Base-by-base conservation (phyloP, 192 early-diverging fungal genomes). In the Funneliformis mosseae region DNA sequence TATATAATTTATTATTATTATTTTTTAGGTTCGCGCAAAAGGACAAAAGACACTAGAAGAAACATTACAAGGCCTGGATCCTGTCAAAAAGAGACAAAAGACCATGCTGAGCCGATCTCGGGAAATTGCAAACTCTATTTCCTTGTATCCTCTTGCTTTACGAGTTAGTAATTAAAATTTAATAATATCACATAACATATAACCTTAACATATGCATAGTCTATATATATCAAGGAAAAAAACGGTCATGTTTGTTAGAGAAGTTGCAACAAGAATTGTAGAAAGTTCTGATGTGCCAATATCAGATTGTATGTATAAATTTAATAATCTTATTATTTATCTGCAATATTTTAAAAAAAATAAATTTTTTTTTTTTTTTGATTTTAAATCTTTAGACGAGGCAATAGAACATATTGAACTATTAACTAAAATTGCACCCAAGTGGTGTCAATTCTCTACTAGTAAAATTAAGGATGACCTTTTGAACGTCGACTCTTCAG, bases 11-110 rank as follows among this genome's bases (percentile, higher is more conserved):
- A 9, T 70, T 21, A 10, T 64, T 11, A 9, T 70, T 21, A 10
- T 39, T 41, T 70, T 9, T 5, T 10, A 70, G 68, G 68, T 70
- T 70, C 68, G 28, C 9, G 28, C 68, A 18, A 70, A 70, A 70
- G 39, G 68, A n/a, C 68, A 70, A 6, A 70, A 70, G 21, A 70
- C 68, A 8, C 7, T 70, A 3, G 68, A 70, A 70, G 68, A 70
- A 41, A 39, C 41, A 43, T 70, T 68, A 12, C 25, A 68, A 39
- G 66, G 11, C 14, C 33, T 38, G 18, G 61, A 21, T 25, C 8
- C 28, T 16, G 25, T 33, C 1, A 38, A n/a, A 6, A 43, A n/a
- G 4, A 33, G 18, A 8, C 41, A 42, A 43, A 70, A 39, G n/a
- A 70, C 41, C 12, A 70, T 70, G 68, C 8, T 43, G 12, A 70